phyloP scores from a whole-genome alignment of 2,329 filamentous ascomycete species.

The Xylaria hypoxylon region DNA sequence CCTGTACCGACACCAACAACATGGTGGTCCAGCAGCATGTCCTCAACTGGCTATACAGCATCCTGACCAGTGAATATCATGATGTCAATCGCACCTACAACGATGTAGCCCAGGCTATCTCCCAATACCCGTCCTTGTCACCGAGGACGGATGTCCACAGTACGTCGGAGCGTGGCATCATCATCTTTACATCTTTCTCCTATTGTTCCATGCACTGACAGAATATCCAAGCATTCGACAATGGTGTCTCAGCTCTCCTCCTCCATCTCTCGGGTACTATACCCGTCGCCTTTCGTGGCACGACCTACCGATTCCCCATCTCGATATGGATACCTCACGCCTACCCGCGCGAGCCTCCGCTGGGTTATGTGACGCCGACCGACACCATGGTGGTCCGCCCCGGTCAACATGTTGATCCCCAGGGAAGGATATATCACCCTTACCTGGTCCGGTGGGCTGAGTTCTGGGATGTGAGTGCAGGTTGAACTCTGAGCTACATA shows the following conservation, averaged over 20 bases:
- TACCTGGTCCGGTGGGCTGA: slow-evolving; percentile 91
- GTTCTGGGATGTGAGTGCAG: slow-evolving; percentile 83
- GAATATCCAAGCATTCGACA: slow-evolving; percentile 78
- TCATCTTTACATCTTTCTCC: background rate
- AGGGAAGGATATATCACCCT: slow-evolving; percentile 94
- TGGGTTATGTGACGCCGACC: slow-evolving; percentile 89
- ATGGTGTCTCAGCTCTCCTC: slow-evolving; percentile 86
- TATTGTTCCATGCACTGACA: slow-evolving; percentile 25
- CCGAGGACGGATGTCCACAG: slow-evolving; percentile 96
- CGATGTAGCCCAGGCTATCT: slow-evolving; percentile 85
- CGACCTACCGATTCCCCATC: slow-evolving; percentile 89
- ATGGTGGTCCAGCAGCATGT: slow-evolving; percentile 88
- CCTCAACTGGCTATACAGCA: slow-evolving; percentile 94
- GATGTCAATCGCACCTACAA: slow-evolving; percentile 94
- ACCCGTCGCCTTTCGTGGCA: slow-evolving; percentile 90
- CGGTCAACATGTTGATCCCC: slow-evolving; percentile 93
- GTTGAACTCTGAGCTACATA: background rate
- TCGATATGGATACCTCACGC: slow-evolving; percentile 92
- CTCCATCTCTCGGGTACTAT: slow-evolving; percentile 88
- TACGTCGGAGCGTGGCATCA: slow-evolving; percentile 57
- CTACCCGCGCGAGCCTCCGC: slow-evolving; percentile 86
- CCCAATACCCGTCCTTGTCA: slow-evolving; percentile 81
- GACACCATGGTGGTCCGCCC: slow-evolving; percentile 90
- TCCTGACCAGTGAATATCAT: slow-evolving; percentile 88
- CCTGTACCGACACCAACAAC: slow-evolving; percentile 43